Evolutionary conservation across 148 eudicot species (phyloP).

Genomic region (Talinum fruticosum): DNA sequence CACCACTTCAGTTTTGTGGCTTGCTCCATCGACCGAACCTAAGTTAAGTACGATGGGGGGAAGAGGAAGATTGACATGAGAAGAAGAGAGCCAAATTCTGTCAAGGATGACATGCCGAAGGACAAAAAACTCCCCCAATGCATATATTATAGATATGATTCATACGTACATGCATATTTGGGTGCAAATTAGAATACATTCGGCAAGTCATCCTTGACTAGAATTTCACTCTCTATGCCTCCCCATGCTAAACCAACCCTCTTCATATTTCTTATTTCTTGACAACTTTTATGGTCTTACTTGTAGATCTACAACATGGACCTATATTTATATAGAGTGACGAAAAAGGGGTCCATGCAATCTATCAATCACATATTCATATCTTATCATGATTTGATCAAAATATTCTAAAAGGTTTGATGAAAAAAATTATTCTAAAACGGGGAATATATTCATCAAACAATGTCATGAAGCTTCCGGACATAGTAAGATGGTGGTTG

Average conservation of each 20-base stretch:
- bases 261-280: background rate
- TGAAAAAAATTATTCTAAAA: too few relatives aligned
- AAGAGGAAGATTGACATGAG: constrained; percentile 35
- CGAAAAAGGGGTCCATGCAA: background rate
- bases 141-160: background rate
- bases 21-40: too few relatives aligned
- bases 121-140: too few relatives aligned
- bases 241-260: constrained; percentile 39
- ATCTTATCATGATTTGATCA: constrained; percentile 19
- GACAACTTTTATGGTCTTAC: background rate
- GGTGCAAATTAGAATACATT: too few relatives aligned
- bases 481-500: constrained; percentile 8
- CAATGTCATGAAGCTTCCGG: constrained; percentile 11
- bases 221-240: constrained; percentile 36
- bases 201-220: constrained; percentile 66
- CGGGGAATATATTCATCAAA: too few relatives aligned
- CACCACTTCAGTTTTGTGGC: too few relatives aligned
- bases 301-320: background rate
- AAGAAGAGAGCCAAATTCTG: constrained; percentile 47
- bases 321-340: constrained; percentile 11
- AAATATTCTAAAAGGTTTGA: too few relatives aligned
- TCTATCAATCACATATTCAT: constrained; percentile 3
- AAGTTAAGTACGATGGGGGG: background rate
- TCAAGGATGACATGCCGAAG: constrained; percentile 46
- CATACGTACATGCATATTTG: too few relatives aligned